Evolutionary conservation across 768 basidiomycete genomes (phyloP).

Genomic region (Gymnopilus junonius): DNA sequence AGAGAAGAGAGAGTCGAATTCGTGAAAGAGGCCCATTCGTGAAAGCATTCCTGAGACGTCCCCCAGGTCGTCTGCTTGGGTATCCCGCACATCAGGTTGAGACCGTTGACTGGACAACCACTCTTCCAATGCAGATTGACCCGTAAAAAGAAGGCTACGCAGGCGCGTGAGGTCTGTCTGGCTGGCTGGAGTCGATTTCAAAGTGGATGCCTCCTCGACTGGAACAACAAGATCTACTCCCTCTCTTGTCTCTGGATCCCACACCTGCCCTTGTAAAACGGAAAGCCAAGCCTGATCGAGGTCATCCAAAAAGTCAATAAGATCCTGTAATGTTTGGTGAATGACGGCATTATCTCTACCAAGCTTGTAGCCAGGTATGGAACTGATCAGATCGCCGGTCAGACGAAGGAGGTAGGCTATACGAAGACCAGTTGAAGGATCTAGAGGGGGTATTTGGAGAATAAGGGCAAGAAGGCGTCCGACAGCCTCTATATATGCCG

Average conservation of each 20-base stretch:
- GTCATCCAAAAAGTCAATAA: conserved; percentile 72
- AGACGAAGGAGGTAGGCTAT: conserved; percentile 71
- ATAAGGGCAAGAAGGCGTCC: conserved; percentile 63
- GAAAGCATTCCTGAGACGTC: conserved; percentile 48
- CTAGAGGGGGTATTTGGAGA: conserved; percentile 75
- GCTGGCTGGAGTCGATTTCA: conserved; percentile 53
- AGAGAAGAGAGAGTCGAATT: conserved; percentile 66
- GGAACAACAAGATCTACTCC: conserved; percentile 43
- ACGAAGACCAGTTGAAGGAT: conserved; percentile 70
- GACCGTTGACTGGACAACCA: conserved; percentile 53
- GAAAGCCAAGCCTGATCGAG: conserved; percentile 77
- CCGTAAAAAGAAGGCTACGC: conserved; percentile 65
- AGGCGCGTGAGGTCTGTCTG: conserved; percentile 78
- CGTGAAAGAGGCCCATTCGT: conserved; percentile 58
- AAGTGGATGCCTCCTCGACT: conserved; percentile 29
- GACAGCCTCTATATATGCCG: conserved; percentile 60
- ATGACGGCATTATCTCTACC: conserved; percentile 38
- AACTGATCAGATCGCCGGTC: conserved; percentile 66
- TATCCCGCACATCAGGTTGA: conserved; percentile 12
- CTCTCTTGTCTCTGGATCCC: conserved; percentile 54
- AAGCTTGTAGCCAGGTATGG: conserved; percentile 62
- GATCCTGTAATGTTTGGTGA: conserved; percentile 41
- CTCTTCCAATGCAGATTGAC: conserved; percentile 65
- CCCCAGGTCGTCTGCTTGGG: conserved; percentile 28
- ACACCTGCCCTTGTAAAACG: conserved; percentile 65